Conservation (phyloP, 2,329 filamentous ascomycete genomes). For the Pseudogymnoascus sp. region DNA sequence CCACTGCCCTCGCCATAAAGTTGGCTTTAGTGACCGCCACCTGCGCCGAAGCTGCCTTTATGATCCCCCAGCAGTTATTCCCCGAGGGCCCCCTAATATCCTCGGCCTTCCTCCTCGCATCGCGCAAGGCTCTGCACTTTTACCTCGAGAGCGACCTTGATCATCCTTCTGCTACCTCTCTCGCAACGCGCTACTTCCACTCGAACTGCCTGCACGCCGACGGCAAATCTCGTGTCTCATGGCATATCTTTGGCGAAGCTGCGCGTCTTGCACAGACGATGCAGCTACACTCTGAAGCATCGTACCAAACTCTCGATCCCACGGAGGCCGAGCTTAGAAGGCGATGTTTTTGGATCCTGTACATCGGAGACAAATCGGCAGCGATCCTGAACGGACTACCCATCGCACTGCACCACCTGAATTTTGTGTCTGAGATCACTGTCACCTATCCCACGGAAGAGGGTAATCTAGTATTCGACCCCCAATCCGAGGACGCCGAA, state of each 20-base stretch:
- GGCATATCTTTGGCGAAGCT: conserved; percentile 40
- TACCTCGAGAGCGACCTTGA: conserved; percentile 38
- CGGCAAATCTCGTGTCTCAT: conserved; percentile 37
- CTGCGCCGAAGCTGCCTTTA: conserved; percentile 36
- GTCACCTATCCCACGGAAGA: conserved; percentile 23
- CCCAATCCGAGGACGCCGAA: conserved; percentile 12
- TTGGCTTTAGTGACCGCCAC: conserved; percentile 40
- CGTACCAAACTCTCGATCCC: conserved; percentile 29
- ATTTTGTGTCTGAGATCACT: conserved; percentile 35
- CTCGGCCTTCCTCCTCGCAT: conserved; percentile 33
- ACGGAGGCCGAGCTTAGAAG: conserved; percentile 30
- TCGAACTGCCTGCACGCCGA: conserved; percentile 39
- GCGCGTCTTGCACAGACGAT: conserved; percentile 37
- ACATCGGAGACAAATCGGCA: conserved; percentile 15
- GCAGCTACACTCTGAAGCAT: conserved; percentile 36
- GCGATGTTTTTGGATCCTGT: conserved; percentile 15
- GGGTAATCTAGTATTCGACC: conserved; percentile 21
- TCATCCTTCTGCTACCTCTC: conserved; percentile 36
- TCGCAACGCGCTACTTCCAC: conserved; percentile 39
- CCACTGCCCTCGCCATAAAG: not conserved
- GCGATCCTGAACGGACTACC: conserved; percentile 32
- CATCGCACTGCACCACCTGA: conserved; percentile 39
- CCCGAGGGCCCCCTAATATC: conserved; percentile 28
- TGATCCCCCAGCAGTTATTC: conserved; percentile 35
- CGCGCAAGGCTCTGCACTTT: conserved; percentile 32